phyloP scores from a whole-genome alignment of 1,139 yeast genomes.

The Geotrichum histeridarum region DNA sequence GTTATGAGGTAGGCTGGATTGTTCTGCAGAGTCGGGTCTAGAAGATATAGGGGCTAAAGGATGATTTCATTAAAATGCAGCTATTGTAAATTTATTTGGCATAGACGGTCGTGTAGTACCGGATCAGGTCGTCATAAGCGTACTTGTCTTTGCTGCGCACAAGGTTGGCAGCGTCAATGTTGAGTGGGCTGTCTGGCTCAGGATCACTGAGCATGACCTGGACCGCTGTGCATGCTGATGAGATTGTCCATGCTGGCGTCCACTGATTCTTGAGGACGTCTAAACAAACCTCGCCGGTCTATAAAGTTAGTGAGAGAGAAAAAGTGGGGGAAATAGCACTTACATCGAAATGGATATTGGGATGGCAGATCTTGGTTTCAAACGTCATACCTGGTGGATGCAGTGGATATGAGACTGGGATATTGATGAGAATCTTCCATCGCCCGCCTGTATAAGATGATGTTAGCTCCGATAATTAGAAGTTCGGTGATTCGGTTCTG shows the following conservation, averaged over 20 bases:
- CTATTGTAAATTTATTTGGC: constrained; percentile 22
- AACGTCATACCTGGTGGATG: constrained; percentile 64
- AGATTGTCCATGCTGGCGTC: constrained; percentile 87
- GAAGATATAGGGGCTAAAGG: no score
- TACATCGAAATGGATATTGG: constrained; percentile 56
- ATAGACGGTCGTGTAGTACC: constrained; percentile 50
- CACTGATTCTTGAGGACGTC: constrained; percentile 67
- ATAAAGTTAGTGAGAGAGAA: neutral
- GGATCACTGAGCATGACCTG: constrained; percentile 66
- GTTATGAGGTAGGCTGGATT: no score
- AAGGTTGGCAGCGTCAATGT: constrained; percentile 80
- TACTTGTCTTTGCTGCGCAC: constrained; percentile 51
- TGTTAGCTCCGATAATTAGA: neutral
- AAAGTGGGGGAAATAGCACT: constrained; percentile 19
- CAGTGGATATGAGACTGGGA: constrained; percentile 59
- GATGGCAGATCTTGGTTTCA: constrained; percentile 57
- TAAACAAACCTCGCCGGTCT: constrained; percentile 77
- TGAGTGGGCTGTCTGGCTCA: constrained; percentile 81
- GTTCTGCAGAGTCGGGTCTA: no score
- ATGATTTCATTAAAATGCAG: no score
- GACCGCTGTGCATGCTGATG: constrained; percentile 66
- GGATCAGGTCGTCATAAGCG: constrained; percentile 59
- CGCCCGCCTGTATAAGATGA: constrained; percentile 39
- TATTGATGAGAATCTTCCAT: constrained; percentile 52
- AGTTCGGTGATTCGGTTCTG: neutral